Evolutionary conservation across 306 rosid genomes (phyloP), one percentile per base, ranked within the genome.

Genomic region (Pyrus bretschneideri): DNA sequence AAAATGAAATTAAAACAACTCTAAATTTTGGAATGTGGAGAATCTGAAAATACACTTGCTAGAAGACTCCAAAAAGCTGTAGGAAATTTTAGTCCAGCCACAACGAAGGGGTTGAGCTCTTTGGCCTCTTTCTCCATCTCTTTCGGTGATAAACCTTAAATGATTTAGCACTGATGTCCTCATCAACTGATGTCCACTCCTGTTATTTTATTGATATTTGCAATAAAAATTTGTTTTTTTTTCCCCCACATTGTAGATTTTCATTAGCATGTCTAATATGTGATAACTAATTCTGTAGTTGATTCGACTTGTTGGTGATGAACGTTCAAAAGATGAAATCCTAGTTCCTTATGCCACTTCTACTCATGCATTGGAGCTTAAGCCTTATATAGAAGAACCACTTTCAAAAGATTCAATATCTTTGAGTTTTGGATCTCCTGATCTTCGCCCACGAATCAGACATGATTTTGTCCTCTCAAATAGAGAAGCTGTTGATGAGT

Each of bases 381-480:
- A 84, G 85, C 97, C 97, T 77, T 90, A 95, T 81, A 88, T 95
- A 1, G 97, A 95, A 79, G 97, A 95, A 74, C 98, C 98, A 22
- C 60, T 95, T 81, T 87, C 97, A 80, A 89, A 86, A 71, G 88
- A 83, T 70, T 86, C 92, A 2, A 63, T 87, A 44, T 82, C 92
- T 84, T 81, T 89, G 81, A 80, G 75, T 73, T 83, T 81, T 82
- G 79, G 82, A 57, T 83, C 88, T 76, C 83, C 75, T 81, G 97
- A 90, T 87, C 89, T 92, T 76, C 92, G 97, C 82, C 98, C 97
- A 83, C 84, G 98, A 84, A 81, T 95, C 85, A 92, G 98, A 76
- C 98, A 95, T 83, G 98, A 95, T 85, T 95, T 95, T 88, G 71
- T 79, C 80, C 82, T 95, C 78, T 89, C 89, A 27, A 90, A 74